Base-by-base conservation (phyloP, 208 protist genomes). In the Angomonas deanei region DNA sequence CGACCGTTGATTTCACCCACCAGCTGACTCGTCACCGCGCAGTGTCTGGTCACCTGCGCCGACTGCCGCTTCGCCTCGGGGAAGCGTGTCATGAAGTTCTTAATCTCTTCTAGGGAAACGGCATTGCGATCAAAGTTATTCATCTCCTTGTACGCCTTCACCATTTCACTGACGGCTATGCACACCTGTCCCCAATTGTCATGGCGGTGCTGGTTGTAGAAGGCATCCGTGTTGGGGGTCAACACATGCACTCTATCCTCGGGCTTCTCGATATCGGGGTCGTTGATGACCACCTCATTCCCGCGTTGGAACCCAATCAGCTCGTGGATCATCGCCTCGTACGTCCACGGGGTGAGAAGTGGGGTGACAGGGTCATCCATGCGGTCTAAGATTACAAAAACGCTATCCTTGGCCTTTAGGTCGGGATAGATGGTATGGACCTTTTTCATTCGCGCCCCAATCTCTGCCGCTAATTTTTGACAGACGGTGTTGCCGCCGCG, bases 301-400 rank as follows among this genome's bases (percentile, higher is more conserved):
- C 98, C 97, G 54, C 97, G 92, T 33, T 92, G 64, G 55, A 99
- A 98, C 26, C 91, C 91, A 24, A 99, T 74, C 34, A 98, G 76
- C 74, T 99, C 97, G 72, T 99, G 96, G 48, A 99, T 91, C 98
- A 99, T 99, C 8, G 98, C 95, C 79, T 99, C 97, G 79, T 99
- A 99, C 15, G 97, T 99, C 98, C 98, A 99, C 66, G 98, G 97
- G 61, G 86, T 97, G 24, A 99, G 82, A 42, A 99, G 78, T 38
- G 98, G 97, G 1, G 98, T 99, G 2, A 99, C 71, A 11, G 97
- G 96, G 71, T 99, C 98, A 65, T 96, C 89, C 74, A 76, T 84
- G 60, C 92, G 84, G 63, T 97, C 87, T 3, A 96, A 53, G 48
- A 97, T 74, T 21, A 95, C 49, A 24, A 96, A 73, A 13, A 94